These are phyloP conservation scores for Candida nemodendra DNA, from an alignment of 805 yeast genomes.

Conservation along the genomic window DNA sequence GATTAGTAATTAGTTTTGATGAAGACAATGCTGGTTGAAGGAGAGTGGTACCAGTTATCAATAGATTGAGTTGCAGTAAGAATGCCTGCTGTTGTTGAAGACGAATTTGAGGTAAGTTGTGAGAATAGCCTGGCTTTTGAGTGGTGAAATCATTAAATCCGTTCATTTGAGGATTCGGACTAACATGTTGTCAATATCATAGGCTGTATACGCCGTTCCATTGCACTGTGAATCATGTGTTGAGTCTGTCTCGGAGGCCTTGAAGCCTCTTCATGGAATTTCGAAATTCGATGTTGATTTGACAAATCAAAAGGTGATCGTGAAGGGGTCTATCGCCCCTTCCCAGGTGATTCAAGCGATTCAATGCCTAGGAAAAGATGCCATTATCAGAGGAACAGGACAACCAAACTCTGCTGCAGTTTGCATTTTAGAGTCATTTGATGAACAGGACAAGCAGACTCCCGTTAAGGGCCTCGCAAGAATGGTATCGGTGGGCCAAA, in stretches of 20 bases:
- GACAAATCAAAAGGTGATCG: constrained; percentile 57
- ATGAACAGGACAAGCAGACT: constrained; percentile 39
- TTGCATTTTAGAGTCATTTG: constrained; percentile 77
- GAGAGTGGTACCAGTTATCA: too few species aligned
- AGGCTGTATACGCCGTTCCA: constrained; percentile 84
- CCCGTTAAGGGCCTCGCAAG: constrained; percentile 88
- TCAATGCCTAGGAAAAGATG: constrained; percentile 78
- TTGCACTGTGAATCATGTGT: constrained; percentile 77
- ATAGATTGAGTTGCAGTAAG: constrained; percentile 1
- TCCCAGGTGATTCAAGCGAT: constrained; percentile 66
- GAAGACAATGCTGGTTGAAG: too few species aligned
- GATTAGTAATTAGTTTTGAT: too few species aligned
- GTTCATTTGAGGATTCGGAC: too few species aligned
- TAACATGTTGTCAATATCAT: constrained; percentile 1
- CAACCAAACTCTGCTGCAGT: constrained; percentile 87
- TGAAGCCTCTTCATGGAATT: constrained; percentile 51
- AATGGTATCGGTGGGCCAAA: constrained; percentile 61
- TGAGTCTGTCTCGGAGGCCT: constrained; percentile 52
- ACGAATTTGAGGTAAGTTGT: constrained; percentile 24
- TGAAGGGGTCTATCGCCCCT: constrained; percentile 73
- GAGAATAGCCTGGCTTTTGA: too few species aligned
- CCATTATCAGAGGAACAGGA: constrained; percentile 91
- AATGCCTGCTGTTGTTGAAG: constrained; percentile 18
- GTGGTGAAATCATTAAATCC: too few species aligned
- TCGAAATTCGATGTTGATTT: constrained; percentile 56